Base-by-base conservation (phyloP, 2,329 filamentous ascomycete genomes). In the Pseudopyricularia cyperi region DNA sequence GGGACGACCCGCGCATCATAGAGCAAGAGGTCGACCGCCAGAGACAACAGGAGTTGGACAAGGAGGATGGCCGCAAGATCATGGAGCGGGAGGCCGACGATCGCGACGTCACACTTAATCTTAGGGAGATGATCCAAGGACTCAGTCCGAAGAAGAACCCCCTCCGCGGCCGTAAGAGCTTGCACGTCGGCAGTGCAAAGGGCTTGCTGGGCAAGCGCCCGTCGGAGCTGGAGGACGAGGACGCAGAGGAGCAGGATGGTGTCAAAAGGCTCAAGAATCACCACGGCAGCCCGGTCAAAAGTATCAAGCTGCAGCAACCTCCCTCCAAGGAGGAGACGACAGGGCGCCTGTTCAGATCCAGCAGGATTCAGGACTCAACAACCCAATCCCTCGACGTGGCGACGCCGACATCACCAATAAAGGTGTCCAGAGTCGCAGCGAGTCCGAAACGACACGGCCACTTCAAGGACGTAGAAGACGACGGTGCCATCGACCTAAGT, bases 101-200 rank as follows among this genome's bases (percentile, higher is more conserved):
- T 33, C 76, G 72, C 47, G 83, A 87, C 56, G 72, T 71, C 3
- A 85, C 84, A 0, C 66, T 82, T 34, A 87, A 80, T 55, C 68
- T 91, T 44, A 85, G 80, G 56, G 84, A 88, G 56, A 83, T 89
- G 78, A 91, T 91, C 55, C 76, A 85, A 55, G 85, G 80, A 53
- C 72, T 91, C 56, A 89, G 85, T 24, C 87, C 87, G 0, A 87
- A 86, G 66, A 87, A 88, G 64, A 82, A 79, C 52, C 66, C 68
- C 6, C 58, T 86, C 7, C 80, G 75, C 52, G 80, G 80, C 14
- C 80, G 86, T 39, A 90, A 90, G 68, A 90, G 86, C 61, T 71
- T 90, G 49, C 82, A 86, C 56, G 79, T 88, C 19, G 86, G 86
- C 39, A 85, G 84, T 58, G 86, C 85, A 14, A 80, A 72, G 55